Evolutionary conservation across 345 rosid species (phyloP).

Genomic region (sweet orange (Citrus sinensis)): DVS_A1.0 CM039169.1:30885501-30886000

Average conservation of each 20-base stretch:
- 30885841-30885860: not conserved
- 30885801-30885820: not conserved
- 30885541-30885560: not conserved
- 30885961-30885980: too few species aligned
- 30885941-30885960: too few species aligned
- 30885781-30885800: not conserved
- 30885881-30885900: too few species aligned
- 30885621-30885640: too few species aligned
- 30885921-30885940: too few species aligned
- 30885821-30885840: not conserved
- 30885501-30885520: slow-evolving; percentile 34
- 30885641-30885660: not conserved
- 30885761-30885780: not conserved
- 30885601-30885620: too few species aligned
- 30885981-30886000: too few species aligned
- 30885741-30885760: not conserved
- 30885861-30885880: too few species aligned
- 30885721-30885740: not conserved
- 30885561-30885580: too few species aligned
- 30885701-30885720: not conserved
- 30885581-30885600: too few species aligned
- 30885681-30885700: not conserved
- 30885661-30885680: not conserved
- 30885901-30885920: too few species aligned
- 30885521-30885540: not conserved